Base-by-base conservation (phyloP, 352 stramenopile genomes). In the Pythium guiyangense region DNA sequence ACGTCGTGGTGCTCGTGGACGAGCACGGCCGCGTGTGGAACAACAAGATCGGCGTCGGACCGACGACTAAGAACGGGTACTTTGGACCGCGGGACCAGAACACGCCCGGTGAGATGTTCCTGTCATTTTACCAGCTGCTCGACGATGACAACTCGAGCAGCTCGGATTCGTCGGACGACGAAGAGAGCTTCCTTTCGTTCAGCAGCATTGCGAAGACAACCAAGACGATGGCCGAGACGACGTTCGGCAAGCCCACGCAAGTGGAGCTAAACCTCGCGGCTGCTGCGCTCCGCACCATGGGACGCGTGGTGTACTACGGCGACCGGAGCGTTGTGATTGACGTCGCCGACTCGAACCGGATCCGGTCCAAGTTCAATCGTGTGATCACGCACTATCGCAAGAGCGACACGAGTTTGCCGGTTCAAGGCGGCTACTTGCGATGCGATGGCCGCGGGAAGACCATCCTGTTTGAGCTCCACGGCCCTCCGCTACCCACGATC, bases 341-440 rank as follows among this genome's bases (percentile, higher is more conserved):
- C 52, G 81, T 94, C 9, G 80, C 71, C 1, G 78, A 94, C 63
- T 92, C 82, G 54, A 92, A 94, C 49, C 82, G 84, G 9, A 62
- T 86, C 26, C 78, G 80, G 22, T 90, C 78, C 42, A 92, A 90
- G 63, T 91, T 94, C 59, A 91, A 94, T 37, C 82, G 79, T 34
- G 74, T 94, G 25, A 78, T 94, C 48, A 92, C 82, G 14, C 79
- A 90, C 53, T 90, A 84, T 37, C 76, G 76, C 57, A 91, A 92
- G 64, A 79, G 76, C 43, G 84, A 88, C 42, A 48, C 72, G 29
- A 49, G 29, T 1, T 55, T 66, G 3, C 58, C 66, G n/a, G 77
- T 87, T 0, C 77, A 82, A 54, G 84, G 84, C 12, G 78, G 78
- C 2, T 91, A 78, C 54, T 65, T 94, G 51, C 67, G 84, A 5